Percentiles rank a stretch among this genome's conserved stretches.
Evolutionary conservation across 1,284 basidiomycete species (phyloP).

Genomic region (Mycena sp.): DNA sequence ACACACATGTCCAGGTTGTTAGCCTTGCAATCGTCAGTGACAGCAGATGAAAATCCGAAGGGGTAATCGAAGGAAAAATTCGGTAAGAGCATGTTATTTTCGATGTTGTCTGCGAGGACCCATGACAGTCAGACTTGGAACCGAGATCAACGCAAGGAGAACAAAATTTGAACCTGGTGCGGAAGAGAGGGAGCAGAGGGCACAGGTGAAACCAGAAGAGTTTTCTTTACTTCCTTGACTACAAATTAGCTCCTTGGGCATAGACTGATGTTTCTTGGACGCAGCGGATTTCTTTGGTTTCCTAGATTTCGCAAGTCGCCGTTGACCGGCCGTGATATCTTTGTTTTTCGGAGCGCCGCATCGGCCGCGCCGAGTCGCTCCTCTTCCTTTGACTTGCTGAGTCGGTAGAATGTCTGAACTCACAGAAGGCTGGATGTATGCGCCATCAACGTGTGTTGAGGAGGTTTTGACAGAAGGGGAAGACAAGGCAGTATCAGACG

Average conservation of each 20-base stretch:
- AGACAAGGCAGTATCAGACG: slow-evolving; percentile 6
- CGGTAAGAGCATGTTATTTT: background rate
- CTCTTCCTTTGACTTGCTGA: no score
- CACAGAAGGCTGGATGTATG: background rate
- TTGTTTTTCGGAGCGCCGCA: background rate
- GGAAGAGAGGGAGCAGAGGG: background rate
- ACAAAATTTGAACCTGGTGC: slow-evolving; percentile 14
- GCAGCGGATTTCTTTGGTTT: no score
- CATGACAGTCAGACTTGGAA: background rate
- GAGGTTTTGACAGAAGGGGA: background rate
- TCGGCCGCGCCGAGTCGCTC: background rate
- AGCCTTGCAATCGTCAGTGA: background rate
- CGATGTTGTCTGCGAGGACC: background rate
- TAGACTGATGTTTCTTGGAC: no score
- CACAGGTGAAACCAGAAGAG: slow-evolving; percentile 17
- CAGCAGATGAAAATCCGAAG: background rate
- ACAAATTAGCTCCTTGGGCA: slow-evolving; percentile 2
- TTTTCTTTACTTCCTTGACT: background rate
- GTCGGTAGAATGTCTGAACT: no score
- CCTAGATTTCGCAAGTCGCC: background rate
- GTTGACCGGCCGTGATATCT: background rate
- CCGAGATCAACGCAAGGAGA: background rate
- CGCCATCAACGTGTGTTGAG: background rate
- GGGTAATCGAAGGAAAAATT: background rate
- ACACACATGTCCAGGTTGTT: no score